Evolutionary conservation across 495 filamentous ascomycete genomes (phyloP).

Genomic region (Aspergillus biplanus): DNA sequence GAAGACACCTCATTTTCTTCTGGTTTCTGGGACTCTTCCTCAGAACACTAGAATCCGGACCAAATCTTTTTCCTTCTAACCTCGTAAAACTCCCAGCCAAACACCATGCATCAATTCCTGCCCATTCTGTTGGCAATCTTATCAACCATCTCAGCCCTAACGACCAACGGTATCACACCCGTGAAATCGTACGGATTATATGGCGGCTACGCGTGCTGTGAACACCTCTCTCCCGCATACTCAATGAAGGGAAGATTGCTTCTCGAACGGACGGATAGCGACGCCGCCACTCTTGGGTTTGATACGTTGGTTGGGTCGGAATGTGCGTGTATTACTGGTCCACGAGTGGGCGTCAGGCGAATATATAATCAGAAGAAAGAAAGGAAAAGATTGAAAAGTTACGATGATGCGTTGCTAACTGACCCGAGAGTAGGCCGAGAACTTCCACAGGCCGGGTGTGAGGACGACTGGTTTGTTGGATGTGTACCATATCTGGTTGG

Average conservation of each 20-base stretch:
- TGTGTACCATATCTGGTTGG: slow-evolving; percentile 1
- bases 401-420: neutral
- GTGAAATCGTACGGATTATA: slow-evolving; percentile 2
- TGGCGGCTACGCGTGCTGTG: slow-evolving; percentile 10
- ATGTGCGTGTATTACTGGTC: neutral
- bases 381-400: neutral
- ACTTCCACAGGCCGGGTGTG: neutral
- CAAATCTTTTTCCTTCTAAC: no score
- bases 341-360: neutral
- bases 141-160: neutral
- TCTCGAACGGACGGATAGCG: neutral
- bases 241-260: neutral
- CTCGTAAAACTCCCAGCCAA: no score
- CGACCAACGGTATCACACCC: neutral
- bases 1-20: neutral
- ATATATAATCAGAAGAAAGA: neutral
- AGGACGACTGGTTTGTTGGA: slow-evolving; percentile 3
- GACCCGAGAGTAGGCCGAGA: neutral
- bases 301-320: neutral
- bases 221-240: neutral
- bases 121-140: neutral
- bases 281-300: neutral
- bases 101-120: neutral
- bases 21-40: no score
- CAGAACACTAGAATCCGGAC: no score